Base-by-base conservation (phyloP, 192 early-diverging fungal species). In the Allomyces macrogynus region DNA sequence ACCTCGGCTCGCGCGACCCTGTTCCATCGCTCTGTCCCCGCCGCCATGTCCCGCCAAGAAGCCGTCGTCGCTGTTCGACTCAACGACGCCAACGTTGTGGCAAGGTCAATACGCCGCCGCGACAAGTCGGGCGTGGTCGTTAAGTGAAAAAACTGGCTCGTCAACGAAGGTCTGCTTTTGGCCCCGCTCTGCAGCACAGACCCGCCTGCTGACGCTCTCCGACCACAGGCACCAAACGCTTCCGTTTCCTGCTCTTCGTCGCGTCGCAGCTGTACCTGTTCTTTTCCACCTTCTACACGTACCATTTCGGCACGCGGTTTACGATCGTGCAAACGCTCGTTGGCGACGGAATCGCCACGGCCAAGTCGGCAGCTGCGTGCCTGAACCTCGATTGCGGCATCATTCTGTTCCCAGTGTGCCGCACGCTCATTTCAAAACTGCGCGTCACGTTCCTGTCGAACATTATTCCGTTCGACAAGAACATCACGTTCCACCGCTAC, bases 401-500 rank as follows among this genome's bases (percentile, higher is more conserved):
- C 24, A 77, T 92, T 16, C 74, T 91, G 61, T 80, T 92, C 72
- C 85, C 89, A 4, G 82, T 92, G 10, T 91, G 89, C 74, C 74
- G 88, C 8, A 92, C 86, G 60, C 69, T 88, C 25, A 86, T 92
- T 27, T 89, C 89, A 63, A 76, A 78, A 68, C 70, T 90, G 20
- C 77, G 90, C 20, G 78, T 77, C 1, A 90, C 90, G 24, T 83
- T 86, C 64, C 73, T 91, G 54, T 83, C 79, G 65, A 74, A 81
- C n/a, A 75, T 88, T 43, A 80, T 92, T 14, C 89, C 89, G 5
- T 90, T 91, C 69, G 89, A 91, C 74, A 84, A 88, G 67, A 89
- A 86, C 67, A 80, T 87, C 65, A 74, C 84, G 61, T 90, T 91
- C 67, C 88, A 91, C 74, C 89, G 87, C 73, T 71, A 80, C 18